phyloP scores from a whole-genome alignment of 106 monocot species.

The Platanthera guangdongensis region DNA sequence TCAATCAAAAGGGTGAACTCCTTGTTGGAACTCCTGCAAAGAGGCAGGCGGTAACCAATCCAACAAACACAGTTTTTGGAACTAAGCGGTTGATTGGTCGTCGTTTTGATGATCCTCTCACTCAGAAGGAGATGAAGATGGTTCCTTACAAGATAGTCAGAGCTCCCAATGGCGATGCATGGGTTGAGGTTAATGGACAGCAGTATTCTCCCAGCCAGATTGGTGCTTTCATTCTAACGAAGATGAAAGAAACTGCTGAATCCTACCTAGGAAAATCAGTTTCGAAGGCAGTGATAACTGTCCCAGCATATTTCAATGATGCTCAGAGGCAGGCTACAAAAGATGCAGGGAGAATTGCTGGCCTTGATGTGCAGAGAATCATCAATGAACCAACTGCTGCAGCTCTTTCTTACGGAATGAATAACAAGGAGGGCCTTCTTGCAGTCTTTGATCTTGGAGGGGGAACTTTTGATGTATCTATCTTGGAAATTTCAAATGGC shows the following conservation, averaged over 20 bases:
- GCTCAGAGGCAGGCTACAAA: conserved; percentile 78
- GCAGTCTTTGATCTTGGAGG: conserved; percentile 73
- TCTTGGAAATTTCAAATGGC: conserved; percentile 84
- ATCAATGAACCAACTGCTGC: conserved; percentile 73
- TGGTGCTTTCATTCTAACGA: conserved; percentile 62
- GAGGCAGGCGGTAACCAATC: conserved; percentile 85
- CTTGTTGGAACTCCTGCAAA: conserved; percentile 88
- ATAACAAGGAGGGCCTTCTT: conserved; percentile 62
- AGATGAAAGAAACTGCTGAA: conserved; percentile 86
- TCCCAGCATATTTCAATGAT: conserved; percentile 87
- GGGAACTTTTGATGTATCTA: conserved; percentile 63
- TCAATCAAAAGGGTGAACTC: conserved; percentile 69
- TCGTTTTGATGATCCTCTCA: conserved; percentile 73
- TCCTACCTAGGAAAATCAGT: conserved; percentile 49
- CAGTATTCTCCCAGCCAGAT: conserved; percentile 61
- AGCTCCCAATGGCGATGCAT: conserved; percentile 67
- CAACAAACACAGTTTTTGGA: conserved; percentile 70
- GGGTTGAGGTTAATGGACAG: conserved; percentile 60
- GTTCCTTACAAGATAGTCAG: conserved; percentile 70
- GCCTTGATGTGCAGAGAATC: conserved; percentile 63
- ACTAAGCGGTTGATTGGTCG: conserved; percentile 81
- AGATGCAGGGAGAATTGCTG: conserved; percentile 70
- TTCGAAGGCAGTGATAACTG: conserved; percentile 72
- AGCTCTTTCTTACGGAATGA: conserved; percentile 65
- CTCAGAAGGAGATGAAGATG: conserved; percentile 95